Base-by-base conservation (phyloP, 805 yeast genomes). In the Candida takata region DNA sequence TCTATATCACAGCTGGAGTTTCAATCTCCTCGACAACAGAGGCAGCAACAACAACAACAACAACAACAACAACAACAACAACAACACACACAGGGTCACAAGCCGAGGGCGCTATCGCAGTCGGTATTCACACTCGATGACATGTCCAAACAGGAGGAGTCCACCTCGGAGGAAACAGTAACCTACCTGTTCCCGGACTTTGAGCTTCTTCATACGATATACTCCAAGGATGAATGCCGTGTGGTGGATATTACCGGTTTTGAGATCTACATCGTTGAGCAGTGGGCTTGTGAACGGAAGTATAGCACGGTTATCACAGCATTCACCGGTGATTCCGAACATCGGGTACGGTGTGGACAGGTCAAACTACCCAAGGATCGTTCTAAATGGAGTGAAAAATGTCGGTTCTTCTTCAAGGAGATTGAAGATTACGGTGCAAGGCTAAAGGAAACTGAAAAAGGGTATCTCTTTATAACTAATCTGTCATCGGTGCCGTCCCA, bases 231-330 rank as follows among this genome's bases (percentile, higher is more conserved):
- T 31, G 57, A 64, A 40, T 73, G 68, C 24, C 73, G 72, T 31
- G 69, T 65, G 36, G 58, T 77, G 5, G 61, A 59, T 8, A 65
- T 81, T 17, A 49, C 65, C 2, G 97, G 98, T 2, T 86, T 82
- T 54, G 97, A 92, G 58, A 72, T 84, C 12, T 92, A 92, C 55
- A 67, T 92, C 26, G 95, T 90, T 9, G 97, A 92, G 56, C 97
- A 90, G 57, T 92, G 98, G 98, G 80, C 84, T 3, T 69, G 81
- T 24, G 79, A 78, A 40, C 65, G 97, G 30, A 66, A 72, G 28
- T 62, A 76, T 10, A 77, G 84, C 18, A 69, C 81, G 1, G 68
- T 83, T 5, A 79, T 90, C 13, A 76, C 92, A 1, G 75, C 90
- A 1, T 92, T 73, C 57, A 90, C 97, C 0, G 98, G 98, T 3